Evolutionary conservation across 2,329 filamentous ascomycete genomes (phyloP).

Genomic region (Hysterium pulicare): DNA sequence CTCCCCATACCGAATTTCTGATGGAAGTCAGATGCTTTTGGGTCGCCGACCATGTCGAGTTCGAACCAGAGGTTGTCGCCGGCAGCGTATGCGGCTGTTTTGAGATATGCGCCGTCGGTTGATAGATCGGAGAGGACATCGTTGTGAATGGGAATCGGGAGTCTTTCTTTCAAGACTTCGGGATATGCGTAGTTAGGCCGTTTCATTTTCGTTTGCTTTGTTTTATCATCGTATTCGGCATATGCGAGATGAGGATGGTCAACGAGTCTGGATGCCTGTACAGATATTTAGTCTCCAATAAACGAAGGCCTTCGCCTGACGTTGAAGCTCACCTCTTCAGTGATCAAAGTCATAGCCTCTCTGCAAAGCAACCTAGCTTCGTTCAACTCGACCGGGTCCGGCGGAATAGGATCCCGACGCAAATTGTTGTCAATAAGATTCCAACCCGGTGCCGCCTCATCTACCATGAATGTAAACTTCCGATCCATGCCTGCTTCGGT

Average conservation of each 20-base stretch:
- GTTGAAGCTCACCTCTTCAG: conserved; percentile 26
- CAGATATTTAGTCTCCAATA: not conserved
- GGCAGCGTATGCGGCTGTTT: conserved; percentile 14
- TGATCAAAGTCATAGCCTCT: conserved; percentile 30
- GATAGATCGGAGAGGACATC: conserved; percentile 20
- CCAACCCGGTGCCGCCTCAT: conserved; percentile 18
- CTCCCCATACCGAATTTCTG: conserved; percentile 13
- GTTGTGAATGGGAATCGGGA: conserved; percentile 26
- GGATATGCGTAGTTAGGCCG: conserved; percentile 29
- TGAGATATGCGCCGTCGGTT: conserved; percentile 19
- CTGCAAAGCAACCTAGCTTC: conserved; percentile 25
- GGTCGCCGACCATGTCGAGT: conserved; percentile 24
- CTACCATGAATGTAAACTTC: conserved; percentile 22
- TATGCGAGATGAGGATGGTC: conserved; percentile 30
- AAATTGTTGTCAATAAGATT: conserved; percentile 20
- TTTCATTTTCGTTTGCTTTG: conserved; percentile 26
- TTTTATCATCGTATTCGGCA: conserved; percentile 21
- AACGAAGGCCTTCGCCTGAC: not conserved
- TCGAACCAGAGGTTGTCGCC: conserved; percentile 23
- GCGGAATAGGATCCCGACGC: conserved; percentile 19
- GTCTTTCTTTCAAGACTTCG: conserved; percentile 23
- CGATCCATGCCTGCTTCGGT: conserved; percentile 18
- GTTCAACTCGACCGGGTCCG: conserved; percentile 24
- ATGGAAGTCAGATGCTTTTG: conserved; percentile 14
- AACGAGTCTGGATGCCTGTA: conserved; percentile 21